Percentiles rank a stretch among this genome's conserved stretches.
phyloP scores from a whole-genome alignment of 2,329 filamentous ascomycete species.

The Trichoderma atroviride region DNA sequence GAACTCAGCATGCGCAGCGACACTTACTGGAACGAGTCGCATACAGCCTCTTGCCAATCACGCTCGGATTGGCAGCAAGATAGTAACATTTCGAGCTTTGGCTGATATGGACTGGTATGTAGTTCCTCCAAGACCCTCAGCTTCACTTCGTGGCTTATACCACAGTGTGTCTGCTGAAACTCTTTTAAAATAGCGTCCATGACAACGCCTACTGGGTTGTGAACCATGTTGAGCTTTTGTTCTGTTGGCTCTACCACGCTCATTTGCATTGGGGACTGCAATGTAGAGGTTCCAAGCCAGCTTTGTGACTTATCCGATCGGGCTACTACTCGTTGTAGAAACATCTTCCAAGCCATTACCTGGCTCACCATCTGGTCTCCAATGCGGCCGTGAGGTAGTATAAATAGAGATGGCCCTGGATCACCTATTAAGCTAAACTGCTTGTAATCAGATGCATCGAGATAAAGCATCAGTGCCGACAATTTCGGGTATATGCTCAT shows the following conservation, averaged over 20 bases:
- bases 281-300: not conserved
- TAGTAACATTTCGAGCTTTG: constrained; percentile 21
- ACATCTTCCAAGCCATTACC: not conserved
- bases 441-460: not conserved
- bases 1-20: too few species aligned
- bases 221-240: not conserved
- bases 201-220: constrained; percentile 18
- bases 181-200: constrained; percentile 23
- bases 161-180: constrained; percentile 20
- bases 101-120: not conserved
- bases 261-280: not conserved
- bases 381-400: not conserved
- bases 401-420: not conserved
- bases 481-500: not conserved
- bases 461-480: not conserved
- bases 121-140: constrained; percentile 16
- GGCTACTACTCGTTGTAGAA: not conserved
- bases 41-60: constrained; percentile 23
- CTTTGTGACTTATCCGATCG: not conserved
- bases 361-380: not conserved
- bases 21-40: constrained; percentile 16
- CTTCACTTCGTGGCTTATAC: constrained; percentile 13
- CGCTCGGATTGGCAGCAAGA: constrained; percentile 21
- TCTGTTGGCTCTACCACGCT: too few species aligned
- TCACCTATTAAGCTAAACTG: not conserved